Conservation (phyloP, 1,284 basidiomycete species). For the Ustilago crameri region DNA sequence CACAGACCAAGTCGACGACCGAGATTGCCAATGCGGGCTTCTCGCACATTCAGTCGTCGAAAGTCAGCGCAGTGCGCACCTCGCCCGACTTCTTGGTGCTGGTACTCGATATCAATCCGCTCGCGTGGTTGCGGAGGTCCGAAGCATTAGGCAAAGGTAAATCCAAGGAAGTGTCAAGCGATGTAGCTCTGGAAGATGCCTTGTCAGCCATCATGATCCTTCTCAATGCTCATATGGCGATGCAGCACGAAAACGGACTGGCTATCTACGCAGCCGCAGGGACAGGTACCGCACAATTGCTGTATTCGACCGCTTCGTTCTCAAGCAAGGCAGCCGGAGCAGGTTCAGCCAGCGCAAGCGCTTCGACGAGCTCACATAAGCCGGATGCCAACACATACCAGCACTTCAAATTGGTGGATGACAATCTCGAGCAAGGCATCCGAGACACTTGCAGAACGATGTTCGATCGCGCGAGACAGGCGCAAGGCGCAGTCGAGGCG, state of each 20-base stretch:
- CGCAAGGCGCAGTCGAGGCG: slow-evolving; percentile 16
- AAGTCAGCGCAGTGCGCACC: slow-evolving; percentile 17
- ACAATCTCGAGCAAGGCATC: slow-evolving; percentile 54
- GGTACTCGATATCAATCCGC: slow-evolving; percentile 61
- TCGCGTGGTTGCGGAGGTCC: slow-evolving; percentile 47
- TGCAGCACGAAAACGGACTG: slow-evolving; percentile 88
- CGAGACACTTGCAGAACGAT: slow-evolving; percentile 31
- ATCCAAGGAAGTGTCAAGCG: slow-evolving; percentile 10
- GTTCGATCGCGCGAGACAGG: slow-evolving; percentile 35
- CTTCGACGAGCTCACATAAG: slow-evolving; percentile 19
- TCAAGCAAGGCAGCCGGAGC: slow-evolving; percentile 18
- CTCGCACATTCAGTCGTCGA: slow-evolving; percentile 38
- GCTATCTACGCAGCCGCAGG: slow-evolving; percentile 86
- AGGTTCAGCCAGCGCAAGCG: slow-evolving; percentile 5
- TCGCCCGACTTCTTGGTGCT: slow-evolving; percentile 63
- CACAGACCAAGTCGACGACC: slow-evolving; percentile 40
- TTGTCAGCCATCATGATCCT: slow-evolving; percentile 79
- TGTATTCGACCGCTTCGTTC: slow-evolving; percentile 54
- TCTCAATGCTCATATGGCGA: slow-evolving; percentile 89
- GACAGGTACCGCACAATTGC: slow-evolving; percentile 39
- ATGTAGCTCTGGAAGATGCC: slow-evolving; percentile 53
- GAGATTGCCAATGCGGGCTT: slow-evolving; percentile 48
- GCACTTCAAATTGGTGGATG: slow-evolving; percentile 60
- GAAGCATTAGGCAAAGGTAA: slow-evolving; percentile 29
- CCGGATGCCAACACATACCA: slow-evolving; percentile 64